These are phyloP conservation scores for Protea cynaroides DNA, from an alignment of 164 flowering plant species.

Conservation along the genomic window DNA sequence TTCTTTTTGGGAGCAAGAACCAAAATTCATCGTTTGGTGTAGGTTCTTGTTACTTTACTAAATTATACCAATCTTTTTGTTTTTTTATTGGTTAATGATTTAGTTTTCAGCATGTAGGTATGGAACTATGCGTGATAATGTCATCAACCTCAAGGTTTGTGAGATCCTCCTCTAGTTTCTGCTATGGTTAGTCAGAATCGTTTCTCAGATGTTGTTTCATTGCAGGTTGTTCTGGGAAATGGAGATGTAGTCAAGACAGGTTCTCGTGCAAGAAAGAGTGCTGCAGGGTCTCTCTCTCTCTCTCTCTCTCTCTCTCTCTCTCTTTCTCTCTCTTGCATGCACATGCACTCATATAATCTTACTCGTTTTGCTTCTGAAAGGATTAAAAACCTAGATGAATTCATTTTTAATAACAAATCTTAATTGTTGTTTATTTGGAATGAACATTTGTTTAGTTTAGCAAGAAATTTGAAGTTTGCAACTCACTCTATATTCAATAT, in stretches of 20 bases:
- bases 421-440: not conserved
- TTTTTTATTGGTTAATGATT: slow-evolving; percentile 21
- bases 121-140: slow-evolving; percentile 99
- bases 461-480: too few species aligned
- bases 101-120: slow-evolving; percentile 75
- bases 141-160: slow-evolving; percentile 88
- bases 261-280: slow-evolving; percentile 95
- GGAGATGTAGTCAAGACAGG: slow-evolving; percentile 95
- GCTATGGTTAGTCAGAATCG: not conserved
- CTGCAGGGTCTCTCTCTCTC: slow-evolving; percentile 73
- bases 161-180: not conserved
- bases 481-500: too few species aligned
- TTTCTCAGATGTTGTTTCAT: slow-evolving; percentile 11
- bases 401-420: too few species aligned
- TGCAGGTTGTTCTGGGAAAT: slow-evolving; percentile 78
- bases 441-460: not conserved
- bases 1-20: too few species aligned
- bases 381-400: not conserved
- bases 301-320: not conserved
- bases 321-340: too few species aligned
- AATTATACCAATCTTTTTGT: not conserved
- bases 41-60: too few species aligned
- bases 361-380: not conserved
- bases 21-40: too few species aligned
- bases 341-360: too few species aligned